These are phyloP conservation scores for grape (Vitis vinifera) DNA, from an alignment of 164 flowering plant genomes.

Conservation along the genomic window DNA sequence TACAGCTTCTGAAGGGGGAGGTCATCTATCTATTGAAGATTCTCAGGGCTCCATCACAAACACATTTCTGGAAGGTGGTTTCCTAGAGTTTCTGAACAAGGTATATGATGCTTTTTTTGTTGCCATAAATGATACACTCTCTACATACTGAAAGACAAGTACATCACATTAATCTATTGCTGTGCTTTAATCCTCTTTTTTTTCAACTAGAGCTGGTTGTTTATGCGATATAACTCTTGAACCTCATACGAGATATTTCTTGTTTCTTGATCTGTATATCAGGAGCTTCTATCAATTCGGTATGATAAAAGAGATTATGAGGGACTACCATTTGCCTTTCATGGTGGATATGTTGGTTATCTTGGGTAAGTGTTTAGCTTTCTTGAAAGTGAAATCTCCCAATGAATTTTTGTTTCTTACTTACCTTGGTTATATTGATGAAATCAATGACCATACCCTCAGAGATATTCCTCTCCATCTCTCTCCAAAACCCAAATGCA, in stretches of 20 bases:
- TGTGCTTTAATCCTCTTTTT: too few relatives aligned
- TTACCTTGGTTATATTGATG: too few relatives aligned
- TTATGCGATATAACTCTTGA: too few relatives aligned
- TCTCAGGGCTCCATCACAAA: slow-evolving; percentile 48
- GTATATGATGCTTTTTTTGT: slow-evolving; percentile 33
- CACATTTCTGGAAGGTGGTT: slow-evolving; percentile 63
- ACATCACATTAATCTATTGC: too few relatives aligned
- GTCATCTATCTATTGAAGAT: slow-evolving; percentile 65
- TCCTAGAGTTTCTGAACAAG: slow-evolving; percentile 80
- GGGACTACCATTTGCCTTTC: slow-evolving; percentile 90
- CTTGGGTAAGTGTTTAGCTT: slow-evolving; percentile 60
- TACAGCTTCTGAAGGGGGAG: slow-evolving; percentile 38
- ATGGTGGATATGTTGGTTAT: slow-evolving; percentile 92
- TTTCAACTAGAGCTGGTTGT: too few relatives aligned
- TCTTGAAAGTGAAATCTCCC: neutral
- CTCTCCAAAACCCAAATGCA: too few relatives aligned
- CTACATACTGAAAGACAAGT: too few relatives aligned
- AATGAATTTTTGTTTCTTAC: too few relatives aligned
- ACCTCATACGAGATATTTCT: too few relatives aligned
- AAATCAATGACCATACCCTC: too few relatives aligned
- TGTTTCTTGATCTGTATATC: slow-evolving; percentile 3
- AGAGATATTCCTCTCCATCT: too few relatives aligned
- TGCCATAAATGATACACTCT: neutral
- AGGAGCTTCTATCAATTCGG: slow-evolving; percentile 78
- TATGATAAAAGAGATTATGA: slow-evolving; percentile 67